phyloP scores from a whole-genome alignment of 169 alveolate species.

The Besnoitia besnoiti region DNA sequence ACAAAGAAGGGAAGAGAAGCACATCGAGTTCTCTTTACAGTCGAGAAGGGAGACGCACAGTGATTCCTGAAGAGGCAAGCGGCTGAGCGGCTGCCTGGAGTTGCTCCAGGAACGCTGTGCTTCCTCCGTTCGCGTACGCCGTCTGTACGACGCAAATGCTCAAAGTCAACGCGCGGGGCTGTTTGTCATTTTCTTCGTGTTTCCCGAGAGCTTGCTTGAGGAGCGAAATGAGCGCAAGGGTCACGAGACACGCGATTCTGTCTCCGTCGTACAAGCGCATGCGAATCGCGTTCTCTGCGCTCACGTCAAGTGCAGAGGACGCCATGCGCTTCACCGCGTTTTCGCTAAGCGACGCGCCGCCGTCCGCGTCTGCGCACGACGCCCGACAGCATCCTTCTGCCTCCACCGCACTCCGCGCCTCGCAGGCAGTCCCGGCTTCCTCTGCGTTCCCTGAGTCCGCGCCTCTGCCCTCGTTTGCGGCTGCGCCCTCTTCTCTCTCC shows the following conservation, averaged over 20 bases:
- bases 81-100: background rate
- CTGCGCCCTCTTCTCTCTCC: background rate
- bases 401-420: no score
- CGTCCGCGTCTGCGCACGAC: background rate
- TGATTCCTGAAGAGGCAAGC: background rate
- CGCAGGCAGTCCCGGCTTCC: background rate
- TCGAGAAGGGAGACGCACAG: background rate
- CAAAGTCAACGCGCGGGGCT: background rate
- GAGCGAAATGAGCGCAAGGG: conserved; percentile 5
- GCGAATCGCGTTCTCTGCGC: background rate
- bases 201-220: conserved; percentile 37
- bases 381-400: background rate
- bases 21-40: no score
- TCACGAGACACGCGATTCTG: conserved; percentile 69
- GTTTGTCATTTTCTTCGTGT: background rate
- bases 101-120: conserved; percentile 70
- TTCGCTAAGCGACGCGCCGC: background rate
- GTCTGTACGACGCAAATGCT: conserved; percentile 86
- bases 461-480: background rate
- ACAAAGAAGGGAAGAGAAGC: background rate
- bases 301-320: background rate
- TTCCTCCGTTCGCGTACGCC: conserved; percentile 89
- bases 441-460: background rate
- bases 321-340: background rate
- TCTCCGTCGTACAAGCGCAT: conserved; percentile 75